phyloP scores from a whole-genome alignment of 108 stramenopile genomes.

The Nannochloropsis granulata region DNA sequence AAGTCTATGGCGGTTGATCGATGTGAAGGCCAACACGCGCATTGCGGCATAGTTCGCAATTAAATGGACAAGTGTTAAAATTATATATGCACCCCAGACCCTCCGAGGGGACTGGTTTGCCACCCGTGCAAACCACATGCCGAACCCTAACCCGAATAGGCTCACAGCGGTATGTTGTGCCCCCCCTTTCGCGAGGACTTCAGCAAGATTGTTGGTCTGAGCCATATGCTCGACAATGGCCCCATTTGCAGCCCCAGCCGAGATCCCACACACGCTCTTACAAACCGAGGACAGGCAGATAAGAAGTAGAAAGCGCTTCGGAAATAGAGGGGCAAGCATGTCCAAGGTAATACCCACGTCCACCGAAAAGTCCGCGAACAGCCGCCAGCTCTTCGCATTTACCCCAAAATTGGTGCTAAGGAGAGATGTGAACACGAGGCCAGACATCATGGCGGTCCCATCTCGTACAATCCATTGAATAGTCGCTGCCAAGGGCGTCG shows the following conservation, averaged over 20 bases:
- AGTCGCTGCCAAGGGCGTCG: slow-evolving; percentile 32
- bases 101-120: slow-evolving; percentile 3
- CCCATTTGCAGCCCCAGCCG: slow-evolving; percentile 31
- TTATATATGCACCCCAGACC: slow-evolving; percentile 19
- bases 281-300: slow-evolving; percentile 34
- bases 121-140: slow-evolving; percentile 24
- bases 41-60: slow-evolving; percentile 32
- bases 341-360: slow-evolving; percentile 37
- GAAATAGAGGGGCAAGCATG: slow-evolving; percentile 28
- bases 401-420: slow-evolving; percentile 31
- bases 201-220: slow-evolving; percentile 28
- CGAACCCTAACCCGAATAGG: slow-evolving; percentile 15
- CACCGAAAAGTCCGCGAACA: slow-evolving; percentile 35
- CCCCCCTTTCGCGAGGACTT: slow-evolving; percentile 24
- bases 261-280: slow-evolving; percentile 34
- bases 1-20: not conserved
- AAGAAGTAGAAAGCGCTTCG: slow-evolving; percentile 10
- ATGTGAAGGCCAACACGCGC: slow-evolving; percentile 11
- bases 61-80: slow-evolving; percentile 21
- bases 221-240: slow-evolving; percentile 36
- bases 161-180: slow-evolving; percentile 33
- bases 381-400: slow-evolving; percentile 36
- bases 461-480: slow-evolving; percentile 35
- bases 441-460: slow-evolving; percentile 25
- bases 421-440: slow-evolving; percentile 30